phyloP scores from a whole-genome alignment of 2,329 filamentous ascomycete genomes.

The Beauveria brongniartii region DNA sequence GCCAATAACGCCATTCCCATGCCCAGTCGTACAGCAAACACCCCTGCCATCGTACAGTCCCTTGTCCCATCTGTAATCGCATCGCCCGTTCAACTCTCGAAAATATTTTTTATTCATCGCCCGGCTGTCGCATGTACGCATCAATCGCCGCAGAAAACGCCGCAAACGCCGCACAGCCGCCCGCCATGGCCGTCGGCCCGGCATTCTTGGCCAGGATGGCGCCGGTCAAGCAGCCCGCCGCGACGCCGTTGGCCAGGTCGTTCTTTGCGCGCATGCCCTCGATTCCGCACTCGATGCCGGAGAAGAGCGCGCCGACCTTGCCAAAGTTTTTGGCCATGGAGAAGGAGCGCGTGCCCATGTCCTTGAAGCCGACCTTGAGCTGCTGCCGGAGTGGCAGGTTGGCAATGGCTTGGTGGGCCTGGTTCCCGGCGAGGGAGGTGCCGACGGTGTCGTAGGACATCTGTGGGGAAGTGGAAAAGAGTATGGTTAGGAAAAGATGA shows the following conservation, averaged over 20 bases:
- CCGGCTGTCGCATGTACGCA: conserved; percentile 77
- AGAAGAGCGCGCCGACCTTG: conserved; percentile 83
- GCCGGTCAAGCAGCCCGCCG: conserved; percentile 84
- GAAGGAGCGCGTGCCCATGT: conserved; percentile 82
- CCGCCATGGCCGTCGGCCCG: conserved; percentile 77
- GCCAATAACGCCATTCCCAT: conserved; percentile 19
- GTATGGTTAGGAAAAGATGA: neutral
- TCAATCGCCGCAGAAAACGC: conserved; percentile 90
- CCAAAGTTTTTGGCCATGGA: conserved; percentile 91
- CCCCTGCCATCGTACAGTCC: neutral
- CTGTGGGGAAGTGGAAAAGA: conserved; percentile 34
- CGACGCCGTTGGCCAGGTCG: conserved; percentile 79
- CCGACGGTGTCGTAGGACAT: conserved; percentile 98
- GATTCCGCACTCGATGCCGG: conserved; percentile 90
- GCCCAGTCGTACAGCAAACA: conserved; percentile 16
- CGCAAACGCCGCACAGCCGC: conserved; percentile 89
- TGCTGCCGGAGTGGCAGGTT: conserved; percentile 78
- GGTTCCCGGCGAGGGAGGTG: conserved; percentile 39
- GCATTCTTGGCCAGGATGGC: conserved; percentile 79
- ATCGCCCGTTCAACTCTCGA: neutral
- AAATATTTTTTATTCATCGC: conserved; percentile 40
- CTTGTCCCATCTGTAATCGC: neutral
- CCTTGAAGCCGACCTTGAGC: conserved; percentile 77
- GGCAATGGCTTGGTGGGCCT: conserved; percentile 33
- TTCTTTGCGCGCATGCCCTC: conserved; percentile 91